phyloP scores from a whole-genome alignment of 1,139 yeast genomes.

The Blastobotrys persicus region DNA sequence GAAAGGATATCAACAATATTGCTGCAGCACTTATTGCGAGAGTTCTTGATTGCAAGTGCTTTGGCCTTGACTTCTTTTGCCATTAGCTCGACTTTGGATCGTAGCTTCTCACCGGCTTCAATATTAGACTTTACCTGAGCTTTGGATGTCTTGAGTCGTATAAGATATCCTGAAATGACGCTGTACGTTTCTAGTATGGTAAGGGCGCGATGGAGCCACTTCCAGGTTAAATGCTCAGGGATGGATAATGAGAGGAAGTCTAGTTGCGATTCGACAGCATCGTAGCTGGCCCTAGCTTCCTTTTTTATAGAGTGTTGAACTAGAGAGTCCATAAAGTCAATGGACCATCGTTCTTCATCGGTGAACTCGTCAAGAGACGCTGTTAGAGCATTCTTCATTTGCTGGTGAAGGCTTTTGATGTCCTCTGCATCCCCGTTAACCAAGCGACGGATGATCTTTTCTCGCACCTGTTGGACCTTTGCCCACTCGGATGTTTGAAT shows the following conservation, averaged over 20 bases:
- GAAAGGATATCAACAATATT: conserved; percentile 21
- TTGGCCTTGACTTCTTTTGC: conserved; percentile 18
- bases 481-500: conserved; percentile 28
- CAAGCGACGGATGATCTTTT: conserved; percentile 27
- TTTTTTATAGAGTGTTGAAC: conserved; percentile 21
- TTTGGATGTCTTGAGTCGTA: conserved; percentile 24
- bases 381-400: background rate
- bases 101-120: conserved; percentile 16
- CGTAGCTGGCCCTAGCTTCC: conserved; percentile 17
- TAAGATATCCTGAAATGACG: conserved; percentile 25
- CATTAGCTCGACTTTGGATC: conserved; percentile 12
- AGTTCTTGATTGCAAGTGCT: conserved; percentile 25
- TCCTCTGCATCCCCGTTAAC: conserved; percentile 20
- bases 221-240: conserved; percentile 27
- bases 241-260: background rate
- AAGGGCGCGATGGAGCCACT: conserved; percentile 32
- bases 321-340: conserved; percentile 26
- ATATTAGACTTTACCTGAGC: conserved; percentile 23
- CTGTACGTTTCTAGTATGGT: conserved; percentile 33
- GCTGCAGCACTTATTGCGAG: conserved; percentile 19
- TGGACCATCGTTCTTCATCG: conserved; percentile 39
- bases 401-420: conserved; percentile 16
- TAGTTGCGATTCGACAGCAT: conserved; percentile 14
- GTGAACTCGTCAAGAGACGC: conserved; percentile 27
- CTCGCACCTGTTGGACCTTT: conserved; percentile 23